These are phyloP conservation scores for Nicotiana tabacum DNA, from an alignment of 257 asterid genomes.

Conservation along the genomic window DNA sequence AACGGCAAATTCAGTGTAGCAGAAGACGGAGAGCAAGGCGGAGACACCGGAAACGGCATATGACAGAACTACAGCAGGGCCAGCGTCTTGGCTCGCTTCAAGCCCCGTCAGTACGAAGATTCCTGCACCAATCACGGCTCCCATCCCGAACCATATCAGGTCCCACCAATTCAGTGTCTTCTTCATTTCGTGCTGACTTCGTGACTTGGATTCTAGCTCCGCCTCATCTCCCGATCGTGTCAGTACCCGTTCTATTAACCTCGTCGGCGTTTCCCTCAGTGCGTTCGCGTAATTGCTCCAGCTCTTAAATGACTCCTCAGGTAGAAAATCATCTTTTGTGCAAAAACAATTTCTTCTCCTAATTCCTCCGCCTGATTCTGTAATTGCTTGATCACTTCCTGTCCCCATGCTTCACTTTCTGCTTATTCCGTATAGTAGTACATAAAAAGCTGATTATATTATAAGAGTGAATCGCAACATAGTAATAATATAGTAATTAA, in stretches of 20 bases:
- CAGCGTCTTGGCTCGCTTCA: constrained; percentile 45
- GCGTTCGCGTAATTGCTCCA: constrained; percentile 57
- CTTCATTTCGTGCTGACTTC: constrained; percentile 61
- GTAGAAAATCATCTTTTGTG: constrained; percentile 68
- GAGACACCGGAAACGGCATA: constrained; percentile 70
- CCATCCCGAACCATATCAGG: constrained; percentile 87
- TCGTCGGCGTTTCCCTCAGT: constrained; percentile 43
- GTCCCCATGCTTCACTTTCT: constrained; percentile 24
- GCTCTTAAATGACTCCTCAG: constrained; percentile 72
- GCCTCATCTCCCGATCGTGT: constrained; percentile 46
- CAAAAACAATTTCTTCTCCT: constrained; percentile 48
- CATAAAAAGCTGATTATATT: not conserved
- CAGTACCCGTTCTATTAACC: constrained; percentile 50
- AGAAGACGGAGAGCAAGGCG: constrained; percentile 75
- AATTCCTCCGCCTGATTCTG: constrained; percentile 17
- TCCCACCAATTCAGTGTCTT: constrained; percentile 83
- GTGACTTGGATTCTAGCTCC: constrained; percentile 53
- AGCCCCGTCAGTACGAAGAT: constrained; percentile 73
- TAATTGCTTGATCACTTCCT: constrained; percentile 11
- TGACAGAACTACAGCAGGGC: constrained; percentile 77
- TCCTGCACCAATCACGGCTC: constrained; percentile 87
- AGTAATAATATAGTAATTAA: too few relatives aligned
- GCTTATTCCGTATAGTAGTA: not conserved
- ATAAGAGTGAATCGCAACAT: not conserved
- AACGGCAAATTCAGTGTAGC: constrained; percentile 85